Evolutionary conservation across 257 asterid genomes (phyloP).

Genomic region (Sherardia arvensis): DNA sequence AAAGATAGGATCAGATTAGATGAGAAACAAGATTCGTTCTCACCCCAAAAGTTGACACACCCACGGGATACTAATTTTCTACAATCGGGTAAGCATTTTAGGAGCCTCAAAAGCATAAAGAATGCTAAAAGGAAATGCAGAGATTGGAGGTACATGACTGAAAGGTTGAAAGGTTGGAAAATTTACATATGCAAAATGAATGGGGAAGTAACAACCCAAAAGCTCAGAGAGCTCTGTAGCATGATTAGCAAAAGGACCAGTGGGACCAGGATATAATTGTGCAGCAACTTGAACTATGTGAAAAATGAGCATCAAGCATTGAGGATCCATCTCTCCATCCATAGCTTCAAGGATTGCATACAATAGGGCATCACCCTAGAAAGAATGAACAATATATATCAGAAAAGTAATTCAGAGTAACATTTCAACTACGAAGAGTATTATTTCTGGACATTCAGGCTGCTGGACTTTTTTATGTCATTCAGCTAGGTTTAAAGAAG

Average conservation of each 20-base stretch:
- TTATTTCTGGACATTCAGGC: background rate
- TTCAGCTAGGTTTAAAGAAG: background rate
- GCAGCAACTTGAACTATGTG: slow-evolving; percentile 60
- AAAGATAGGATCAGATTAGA: background rate
- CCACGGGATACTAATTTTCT: background rate
- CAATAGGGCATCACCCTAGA: slow-evolving; percentile 63
- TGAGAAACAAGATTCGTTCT: background rate
- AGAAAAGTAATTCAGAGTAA: background rate
- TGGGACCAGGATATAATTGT: slow-evolving; percentile 45
- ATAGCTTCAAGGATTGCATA: slow-evolving; percentile 81
- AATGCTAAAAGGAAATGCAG: slow-evolving; percentile 1
- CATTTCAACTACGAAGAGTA: background rate
- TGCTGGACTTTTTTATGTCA: background rate
- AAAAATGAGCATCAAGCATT: slow-evolving; percentile 64
- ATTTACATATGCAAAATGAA: slow-evolving; percentile 88
- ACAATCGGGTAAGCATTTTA: background rate
- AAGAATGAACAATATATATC: slow-evolving; percentile 3
- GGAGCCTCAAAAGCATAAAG: slow-evolving; percentile 2
- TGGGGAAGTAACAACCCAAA: slow-evolving; percentile 80
- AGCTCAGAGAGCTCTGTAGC: slow-evolving; percentile 65
- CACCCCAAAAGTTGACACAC: background rate
- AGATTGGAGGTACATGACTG: slow-evolving; percentile 7
- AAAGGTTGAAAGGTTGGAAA: slow-evolving; percentile 16
- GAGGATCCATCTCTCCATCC: slow-evolving; percentile 89
- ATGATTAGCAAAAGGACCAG: slow-evolving; percentile 53